Evolutionary conservation across 1,139 yeast genomes (phyloP).

Genomic region (Candida sanyaensis): DNA sequence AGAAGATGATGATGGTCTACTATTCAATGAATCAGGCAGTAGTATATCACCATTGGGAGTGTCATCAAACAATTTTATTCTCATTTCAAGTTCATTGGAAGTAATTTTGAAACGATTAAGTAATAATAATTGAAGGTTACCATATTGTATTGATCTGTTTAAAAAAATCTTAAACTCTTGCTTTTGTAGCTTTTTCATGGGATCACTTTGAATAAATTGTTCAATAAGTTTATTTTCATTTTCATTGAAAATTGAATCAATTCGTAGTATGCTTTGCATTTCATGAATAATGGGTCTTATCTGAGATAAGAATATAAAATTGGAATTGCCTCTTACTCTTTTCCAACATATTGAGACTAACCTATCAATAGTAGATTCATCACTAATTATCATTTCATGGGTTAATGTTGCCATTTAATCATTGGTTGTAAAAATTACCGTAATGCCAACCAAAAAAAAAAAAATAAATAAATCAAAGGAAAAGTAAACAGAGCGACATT

Average conservation of each 20-base stretch:
- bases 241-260: conserved; percentile 23
- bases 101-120: conserved; percentile 25
- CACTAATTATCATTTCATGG: background rate
- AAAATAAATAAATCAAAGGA: background rate
- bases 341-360: conserved; percentile 34
- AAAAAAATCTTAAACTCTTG: conserved; percentile 31
- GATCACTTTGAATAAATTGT: conserved; percentile 28
- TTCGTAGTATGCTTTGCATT: conserved; percentile 25
- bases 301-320: conserved; percentile 30
- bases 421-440: background rate
- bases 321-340: conserved; percentile 15
- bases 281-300: conserved; percentile 27
- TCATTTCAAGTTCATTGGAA: conserved; percentile 12
- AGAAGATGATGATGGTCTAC: background rate
- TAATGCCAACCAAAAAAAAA: background rate
- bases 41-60: background rate
- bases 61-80: background rate
- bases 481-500: background rate
- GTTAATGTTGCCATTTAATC: background rate
- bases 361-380: conserved; percentile 14
- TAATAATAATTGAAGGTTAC: conserved; percentile 26
- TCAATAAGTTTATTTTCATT: conserved; percentile 28
- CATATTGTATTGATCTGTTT: conserved; percentile 26
- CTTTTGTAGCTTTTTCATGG: conserved; percentile 28
- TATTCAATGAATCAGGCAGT: background rate